Evolutionary conservation across 371 early-diverging fungal genomes (phyloP), one percentile per base, ranked within the genome.

Genomic region (Apophysomyces elegans): DNA sequence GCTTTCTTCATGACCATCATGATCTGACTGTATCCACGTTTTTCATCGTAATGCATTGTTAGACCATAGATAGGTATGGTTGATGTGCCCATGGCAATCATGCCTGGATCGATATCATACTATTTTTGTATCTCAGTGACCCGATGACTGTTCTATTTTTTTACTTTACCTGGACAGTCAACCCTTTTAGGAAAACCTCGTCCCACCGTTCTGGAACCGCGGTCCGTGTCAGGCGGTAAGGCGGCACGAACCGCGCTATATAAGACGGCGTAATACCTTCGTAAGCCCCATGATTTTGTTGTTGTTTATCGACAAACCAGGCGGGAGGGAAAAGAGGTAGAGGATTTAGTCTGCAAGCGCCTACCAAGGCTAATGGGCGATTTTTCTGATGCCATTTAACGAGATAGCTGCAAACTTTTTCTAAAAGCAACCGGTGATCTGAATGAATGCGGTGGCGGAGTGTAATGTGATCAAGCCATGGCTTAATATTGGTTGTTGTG

Each of bases 131-230:
- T 63, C 38, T 38, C 36, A 50, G 37, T 35, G 56, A 64, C 65
- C 64, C 65, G 59, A 56, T 59, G 44, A 38, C 56, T 14, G 32
- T 14, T 12, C 39, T 35, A 38, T 18, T 50, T 50, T 50, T 50
- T 50, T 59, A 12, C n/a, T 63, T 66, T 66, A 79, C 79, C 63
- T 79, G 72, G 58, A 73, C 68, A 41, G 77, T 77, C 56, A 80
- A 62, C 18, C 80, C 80, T 45, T 80, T 80, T 57, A 80, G 60
- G 62, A 80, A 80, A 5, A 80, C 77, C 35, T 70, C 67, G 66
- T 80, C 70, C 80, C 80, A 80, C 32, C 80, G 69, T 43, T 80
- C 80, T 43, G 80, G 80, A 13, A 77, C 68, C 54, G 68, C 56
- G 14, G 37, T 37, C n/a, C 62, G 59, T 54, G 65, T 60, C 58